Evolutionary conservation across 306 rosid species (phyloP).

Genomic region (cucumber (Cucumis sativus)): DNA sequence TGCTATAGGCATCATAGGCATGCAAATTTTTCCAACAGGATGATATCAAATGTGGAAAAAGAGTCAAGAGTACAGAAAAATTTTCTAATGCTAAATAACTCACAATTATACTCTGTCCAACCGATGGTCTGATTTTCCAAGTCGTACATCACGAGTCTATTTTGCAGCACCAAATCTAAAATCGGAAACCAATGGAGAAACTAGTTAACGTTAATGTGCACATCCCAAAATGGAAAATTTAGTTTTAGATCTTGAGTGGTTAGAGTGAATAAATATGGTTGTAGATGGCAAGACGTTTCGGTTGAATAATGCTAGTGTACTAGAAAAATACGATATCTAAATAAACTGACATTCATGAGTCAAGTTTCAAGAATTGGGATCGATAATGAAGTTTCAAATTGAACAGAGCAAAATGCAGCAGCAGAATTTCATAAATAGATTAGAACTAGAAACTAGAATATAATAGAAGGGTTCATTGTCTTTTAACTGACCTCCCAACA

Average conservation of each 20-base stretch:
- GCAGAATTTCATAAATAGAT: background rate
- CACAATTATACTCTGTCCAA: constrained; percentile 13
- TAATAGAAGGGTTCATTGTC: background rate
- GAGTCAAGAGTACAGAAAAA: background rate
- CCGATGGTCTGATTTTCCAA: constrained; percentile 15
- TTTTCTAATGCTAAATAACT: background rate
- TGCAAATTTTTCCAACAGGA: background rate
- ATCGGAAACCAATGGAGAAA: background rate
- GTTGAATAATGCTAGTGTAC: background rate
- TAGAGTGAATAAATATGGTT: background rate
- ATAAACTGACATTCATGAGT: background rate
- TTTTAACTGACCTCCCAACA: constrained; percentile 15
- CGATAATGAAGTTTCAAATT: background rate
- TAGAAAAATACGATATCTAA: background rate
- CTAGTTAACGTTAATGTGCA: background rate
- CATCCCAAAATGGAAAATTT: background rate
- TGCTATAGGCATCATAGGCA: background rate
- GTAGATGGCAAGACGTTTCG: background rate
- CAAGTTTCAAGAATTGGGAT: background rate
- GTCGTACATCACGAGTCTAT: constrained; percentile 11
- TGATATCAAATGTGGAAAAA: background rate
- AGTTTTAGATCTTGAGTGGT: background rate
- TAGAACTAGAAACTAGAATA: background rate
- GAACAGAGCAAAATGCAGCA: background rate
- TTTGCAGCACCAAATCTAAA: constrained; percentile 19